These are phyloP conservation scores for Phylloporus sp. DNA, from an alignment of 768 basidiomycete genomes.

Conservation along the genomic window DNA sequence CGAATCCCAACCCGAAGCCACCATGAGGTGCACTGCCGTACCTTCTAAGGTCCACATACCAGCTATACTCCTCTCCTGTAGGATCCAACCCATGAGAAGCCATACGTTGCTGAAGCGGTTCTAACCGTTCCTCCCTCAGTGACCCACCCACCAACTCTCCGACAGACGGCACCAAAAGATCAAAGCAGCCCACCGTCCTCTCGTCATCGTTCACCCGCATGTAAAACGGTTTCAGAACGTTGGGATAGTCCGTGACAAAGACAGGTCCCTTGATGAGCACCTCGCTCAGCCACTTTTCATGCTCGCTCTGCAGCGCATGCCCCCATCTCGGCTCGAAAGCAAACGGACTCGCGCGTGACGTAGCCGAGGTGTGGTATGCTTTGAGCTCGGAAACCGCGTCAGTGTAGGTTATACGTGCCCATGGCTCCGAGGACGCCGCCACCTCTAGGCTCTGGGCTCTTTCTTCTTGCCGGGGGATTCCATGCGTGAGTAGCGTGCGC, in stretches of 20 bases:
- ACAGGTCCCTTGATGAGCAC: slow-evolving; percentile 66
- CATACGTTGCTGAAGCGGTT: slow-evolving; percentile 52
- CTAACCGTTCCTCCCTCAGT: slow-evolving; percentile 72
- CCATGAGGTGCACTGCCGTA: slow-evolving; percentile 91
- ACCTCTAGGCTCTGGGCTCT: slow-evolving; percentile 35
- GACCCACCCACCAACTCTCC: slow-evolving; percentile 95
- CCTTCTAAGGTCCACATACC: slow-evolving; percentile 82
- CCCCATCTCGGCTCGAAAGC: slow-evolving; percentile 65
- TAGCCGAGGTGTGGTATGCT: slow-evolving; percentile 28
- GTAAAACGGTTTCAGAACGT: slow-evolving; percentile 87
- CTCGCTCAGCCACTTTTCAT: slow-evolving; percentile 88
- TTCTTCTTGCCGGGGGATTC: slow-evolving; percentile 30
- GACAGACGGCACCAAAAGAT: slow-evolving; percentile 81
- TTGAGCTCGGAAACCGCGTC: slow-evolving; percentile 64
- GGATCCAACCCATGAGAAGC: slow-evolving; percentile 40
- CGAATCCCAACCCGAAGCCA: slow-evolving; percentile 96
- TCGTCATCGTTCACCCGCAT: slow-evolving; percentile 70
- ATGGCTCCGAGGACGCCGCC: slow-evolving; percentile 41
- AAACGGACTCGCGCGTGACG: slow-evolving; percentile 37
- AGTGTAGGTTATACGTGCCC: slow-evolving; percentile 76
- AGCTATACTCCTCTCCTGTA: slow-evolving; percentile 41
- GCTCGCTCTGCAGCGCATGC: slow-evolving; percentile 74
- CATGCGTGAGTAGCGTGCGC: slow-evolving; percentile 32
- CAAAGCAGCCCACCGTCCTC: slow-evolving; percentile 87
- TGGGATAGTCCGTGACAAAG: slow-evolving; percentile 91